These are phyloP conservation scores for Penicillium pulvis DNA, from an alignment of 495 filamentous ascomycete genomes.

Conservation along the genomic window DNA sequence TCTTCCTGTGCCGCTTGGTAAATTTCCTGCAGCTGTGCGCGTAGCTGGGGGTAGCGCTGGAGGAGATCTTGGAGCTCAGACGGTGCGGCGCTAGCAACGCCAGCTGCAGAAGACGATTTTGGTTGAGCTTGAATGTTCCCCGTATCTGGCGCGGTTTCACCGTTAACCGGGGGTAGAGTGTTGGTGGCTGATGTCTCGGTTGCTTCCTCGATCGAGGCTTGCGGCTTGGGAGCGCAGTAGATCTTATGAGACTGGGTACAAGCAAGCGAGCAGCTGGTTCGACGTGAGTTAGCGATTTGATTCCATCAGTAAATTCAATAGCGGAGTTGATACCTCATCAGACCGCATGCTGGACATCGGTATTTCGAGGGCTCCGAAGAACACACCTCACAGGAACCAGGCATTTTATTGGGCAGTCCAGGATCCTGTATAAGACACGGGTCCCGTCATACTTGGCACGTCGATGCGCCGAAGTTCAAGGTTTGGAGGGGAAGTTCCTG, in stretches of 20 bases:
- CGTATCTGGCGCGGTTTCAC: slow-evolving; percentile 11
- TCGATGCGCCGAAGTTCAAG: background rate
- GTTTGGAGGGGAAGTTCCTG: background rate
- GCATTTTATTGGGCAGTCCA: slow-evolving; percentile 25
- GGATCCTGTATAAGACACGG: slow-evolving; percentile 3
- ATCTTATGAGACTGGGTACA: slow-evolving; percentile 68
- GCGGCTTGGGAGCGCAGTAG: slow-evolving; percentile 45
- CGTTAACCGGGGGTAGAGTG: slow-evolving; percentile 7
- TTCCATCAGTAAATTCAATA: too few relatives aligned
- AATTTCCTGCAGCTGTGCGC: slow-evolving; percentile 52
- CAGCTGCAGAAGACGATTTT: slow-evolving; percentile 13
- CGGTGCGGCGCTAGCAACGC: slow-evolving; percentile 36
- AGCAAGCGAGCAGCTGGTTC: slow-evolving; percentile 64
- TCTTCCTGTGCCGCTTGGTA: slow-evolving; percentile 52
- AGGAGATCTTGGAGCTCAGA: slow-evolving; percentile 54
- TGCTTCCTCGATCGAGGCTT: slow-evolving; percentile 32
- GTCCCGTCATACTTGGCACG: slow-evolving; percentile 15
- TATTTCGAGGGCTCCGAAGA: slow-evolving; percentile 59
- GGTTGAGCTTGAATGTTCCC: background rate
- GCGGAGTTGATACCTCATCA: slow-evolving; percentile 55
- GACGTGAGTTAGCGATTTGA: slow-evolving; percentile 1
- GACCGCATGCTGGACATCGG: slow-evolving; percentile 63
- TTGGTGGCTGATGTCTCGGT: slow-evolving; percentile 23
- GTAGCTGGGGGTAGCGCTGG: slow-evolving; percentile 52
- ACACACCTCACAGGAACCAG: slow-evolving; percentile 59